Conservation (phyloP, 352 stramenopile species). For the Phytophthora colocasiae region DNA sequence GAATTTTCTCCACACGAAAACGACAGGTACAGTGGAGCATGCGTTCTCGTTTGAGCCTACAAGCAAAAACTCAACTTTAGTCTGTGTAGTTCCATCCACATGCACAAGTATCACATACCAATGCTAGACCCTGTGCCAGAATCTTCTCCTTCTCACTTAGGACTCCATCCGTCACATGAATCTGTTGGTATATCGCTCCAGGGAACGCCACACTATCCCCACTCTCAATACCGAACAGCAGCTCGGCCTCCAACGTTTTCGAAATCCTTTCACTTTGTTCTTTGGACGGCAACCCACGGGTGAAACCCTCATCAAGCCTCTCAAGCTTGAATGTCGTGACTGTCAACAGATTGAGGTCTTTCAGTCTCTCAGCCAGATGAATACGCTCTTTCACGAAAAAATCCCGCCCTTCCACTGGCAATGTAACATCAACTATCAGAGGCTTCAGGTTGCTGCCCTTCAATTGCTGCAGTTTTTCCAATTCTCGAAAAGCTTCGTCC, state of each 20-base stretch:
- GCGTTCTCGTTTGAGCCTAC: conserved; percentile 61
- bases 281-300: conserved; percentile 18
- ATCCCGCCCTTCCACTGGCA: conserved; percentile 58
- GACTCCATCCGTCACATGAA: conserved; percentile 30
- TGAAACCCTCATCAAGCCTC: conserved; percentile 17
- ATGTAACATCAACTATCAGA: conserved; percentile 64
- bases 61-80: background rate
- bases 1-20: conserved; percentile 45
- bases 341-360: conserved; percentile 53
- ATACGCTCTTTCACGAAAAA: conserved; percentile 39
- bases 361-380: conserved; percentile 44
- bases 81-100: background rate
- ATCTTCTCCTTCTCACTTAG: conserved; percentile 38
- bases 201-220: conserved; percentile 30
- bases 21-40: conserved; percentile 73
- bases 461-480: conserved; percentile 46
- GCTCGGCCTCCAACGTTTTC: conserved; percentile 66
- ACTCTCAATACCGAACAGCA: conserved; percentile 65
- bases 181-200: conserved; percentile 76
- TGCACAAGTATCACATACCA: conserved; percentile 14
- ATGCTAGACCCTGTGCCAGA: conserved; percentile 44
- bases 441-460: conserved; percentile 3
- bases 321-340: conserved; percentile 62
- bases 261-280: conserved; percentile 60
- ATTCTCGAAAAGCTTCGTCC: conserved; percentile 77